Conservation (phyloP, 2,329 filamentous ascomycete genomes). For the Remersonia thermophila region DNA sequence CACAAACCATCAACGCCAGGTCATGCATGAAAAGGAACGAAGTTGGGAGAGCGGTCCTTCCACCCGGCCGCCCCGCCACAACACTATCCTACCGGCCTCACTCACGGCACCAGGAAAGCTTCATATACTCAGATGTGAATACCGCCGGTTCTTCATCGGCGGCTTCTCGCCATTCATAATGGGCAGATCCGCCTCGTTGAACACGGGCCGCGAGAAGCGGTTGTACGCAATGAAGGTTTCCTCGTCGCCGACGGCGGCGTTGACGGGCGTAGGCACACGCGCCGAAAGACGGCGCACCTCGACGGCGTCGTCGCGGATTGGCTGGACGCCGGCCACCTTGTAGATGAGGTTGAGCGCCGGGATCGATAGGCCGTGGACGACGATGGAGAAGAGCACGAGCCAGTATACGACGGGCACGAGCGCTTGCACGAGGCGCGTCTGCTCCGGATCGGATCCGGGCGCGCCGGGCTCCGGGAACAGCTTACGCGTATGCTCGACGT, state of each 20-base stretch:
- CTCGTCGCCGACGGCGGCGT: constrained; percentile 27
- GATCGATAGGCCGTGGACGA: constrained; percentile 37
- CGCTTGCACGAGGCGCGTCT: constrained; percentile 25
- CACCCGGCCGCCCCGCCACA: too few relatives aligned
- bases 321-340: constrained; percentile 25
- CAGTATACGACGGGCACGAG: constrained; percentile 30
- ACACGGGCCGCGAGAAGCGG: constrained; percentile 31
- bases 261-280: constrained; percentile 25
- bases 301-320: constrained; percentile 31
- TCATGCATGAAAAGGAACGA: too few relatives aligned
- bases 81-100: too few relatives aligned
- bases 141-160: background rate
- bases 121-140: background rate
- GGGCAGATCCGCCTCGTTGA: constrained; percentile 10
- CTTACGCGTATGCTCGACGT: constrained; percentile 41
- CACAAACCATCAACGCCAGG: too few relatives aligned
- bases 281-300: constrained; percentile 27
- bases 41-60: too few relatives aligned
- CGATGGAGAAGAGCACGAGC: constrained; percentile 30
- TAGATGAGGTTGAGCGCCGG: constrained; percentile 30
- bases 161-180: background rate
- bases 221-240: constrained; percentile 35
- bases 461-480: constrained; percentile 27
- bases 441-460: constrained; percentile 21
- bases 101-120: too few relatives aligned